Evolutionary conservation across 2,329 filamentous ascomycete genomes (phyloP).

Genomic region (Neofusicoccum umdonicola): DNA sequence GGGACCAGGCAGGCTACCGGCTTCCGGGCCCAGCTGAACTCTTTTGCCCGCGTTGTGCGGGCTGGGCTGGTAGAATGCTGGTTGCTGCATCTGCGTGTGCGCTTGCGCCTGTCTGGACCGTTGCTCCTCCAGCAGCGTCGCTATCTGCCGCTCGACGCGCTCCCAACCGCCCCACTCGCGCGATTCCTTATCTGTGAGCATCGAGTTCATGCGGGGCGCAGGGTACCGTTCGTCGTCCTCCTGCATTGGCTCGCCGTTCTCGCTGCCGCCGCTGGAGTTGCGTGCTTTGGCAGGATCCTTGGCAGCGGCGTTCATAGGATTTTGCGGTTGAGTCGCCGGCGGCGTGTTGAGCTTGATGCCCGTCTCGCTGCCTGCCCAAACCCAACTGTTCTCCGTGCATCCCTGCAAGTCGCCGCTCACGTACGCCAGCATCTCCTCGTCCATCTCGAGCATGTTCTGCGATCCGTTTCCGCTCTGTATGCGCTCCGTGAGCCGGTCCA

Average conservation of each 20-base stretch:
- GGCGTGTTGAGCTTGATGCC: constrained; percentile 21
- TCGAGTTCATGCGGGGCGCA: constrained; percentile 49
- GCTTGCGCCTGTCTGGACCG: constrained; percentile 24
- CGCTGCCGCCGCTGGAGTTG: constrained; percentile 22
- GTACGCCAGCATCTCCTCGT: constrained; percentile 88
- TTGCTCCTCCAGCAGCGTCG: constrained; percentile 53
- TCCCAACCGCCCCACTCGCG: constrained; percentile 81
- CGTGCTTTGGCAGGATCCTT: background rate
- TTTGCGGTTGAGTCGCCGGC: constrained; percentile 8
- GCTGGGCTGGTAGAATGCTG: constrained; percentile 32
- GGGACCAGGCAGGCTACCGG: background rate
- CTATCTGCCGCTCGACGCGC: constrained; percentile 63
- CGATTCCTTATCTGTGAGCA: constrained; percentile 56
- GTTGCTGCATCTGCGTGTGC: constrained; percentile 1
- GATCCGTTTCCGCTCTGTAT: constrained; percentile 43
- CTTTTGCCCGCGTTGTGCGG: constrained; percentile 39
- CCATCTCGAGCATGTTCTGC: constrained; percentile 52
- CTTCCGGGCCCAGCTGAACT: constrained; percentile 32
- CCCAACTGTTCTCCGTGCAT: constrained; percentile 73
- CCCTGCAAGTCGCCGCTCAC: constrained; percentile 84
- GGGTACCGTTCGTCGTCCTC: constrained; percentile 35
- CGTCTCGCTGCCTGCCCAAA: constrained; percentile 63
- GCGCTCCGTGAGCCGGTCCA: constrained; percentile 63
- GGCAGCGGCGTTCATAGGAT: constrained; percentile 13
- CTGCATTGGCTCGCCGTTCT: constrained; percentile 29